These are phyloP conservation scores for Parachaetomium inaequale DNA, from an alignment of 495 filamentous ascomycete genomes.

Conservation along the genomic window DNA sequence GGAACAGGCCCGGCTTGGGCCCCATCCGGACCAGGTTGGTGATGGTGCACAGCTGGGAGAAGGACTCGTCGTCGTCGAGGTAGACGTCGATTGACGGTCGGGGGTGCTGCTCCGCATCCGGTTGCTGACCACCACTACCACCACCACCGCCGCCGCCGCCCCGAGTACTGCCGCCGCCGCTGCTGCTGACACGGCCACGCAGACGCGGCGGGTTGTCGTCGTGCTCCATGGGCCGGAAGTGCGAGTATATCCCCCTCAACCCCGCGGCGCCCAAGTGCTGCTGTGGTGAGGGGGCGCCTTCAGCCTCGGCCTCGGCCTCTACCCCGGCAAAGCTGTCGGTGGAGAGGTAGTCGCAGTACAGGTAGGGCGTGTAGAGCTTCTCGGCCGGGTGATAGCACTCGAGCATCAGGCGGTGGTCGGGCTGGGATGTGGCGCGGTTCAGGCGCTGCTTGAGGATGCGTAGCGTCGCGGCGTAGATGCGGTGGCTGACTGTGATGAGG, in stretches of 20 bases:
- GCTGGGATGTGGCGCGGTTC: conserved; percentile 50
- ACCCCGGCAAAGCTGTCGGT: conserved; percentile 49
- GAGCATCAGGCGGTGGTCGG: conserved; percentile 63
- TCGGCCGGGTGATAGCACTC: conserved; percentile 73
- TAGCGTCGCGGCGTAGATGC: conserved; percentile 63
- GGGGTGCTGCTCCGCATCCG: conserved; percentile 31
- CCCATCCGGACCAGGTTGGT: conserved; percentile 65
- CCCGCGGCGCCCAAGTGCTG: conserved; percentile 22
- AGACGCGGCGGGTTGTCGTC: conserved; percentile 43
- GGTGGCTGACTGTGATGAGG: conserved; percentile 58
- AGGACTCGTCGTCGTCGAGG: conserved; percentile 64
- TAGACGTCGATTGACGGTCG: conserved; percentile 55
- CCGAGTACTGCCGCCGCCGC: no score
- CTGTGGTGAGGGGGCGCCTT: no score
- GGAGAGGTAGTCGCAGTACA: conserved; percentile 64
- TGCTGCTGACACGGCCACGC: no score
- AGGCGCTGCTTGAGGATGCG: conserved; percentile 66
- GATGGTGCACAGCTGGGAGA: conserved; percentile 66
- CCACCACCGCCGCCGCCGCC: background rate
- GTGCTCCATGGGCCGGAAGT: conserved; percentile 57
- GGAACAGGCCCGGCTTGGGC: conserved; percentile 54
- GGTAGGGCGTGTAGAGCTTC: conserved; percentile 63
- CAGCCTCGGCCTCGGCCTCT: conserved; percentile 40
- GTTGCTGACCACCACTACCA: background rate
- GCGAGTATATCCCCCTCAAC: conserved; percentile 44